Conservation (phyloP, 768 basidiomycete genomes). For the Phaeotremella fagi region DNA sequence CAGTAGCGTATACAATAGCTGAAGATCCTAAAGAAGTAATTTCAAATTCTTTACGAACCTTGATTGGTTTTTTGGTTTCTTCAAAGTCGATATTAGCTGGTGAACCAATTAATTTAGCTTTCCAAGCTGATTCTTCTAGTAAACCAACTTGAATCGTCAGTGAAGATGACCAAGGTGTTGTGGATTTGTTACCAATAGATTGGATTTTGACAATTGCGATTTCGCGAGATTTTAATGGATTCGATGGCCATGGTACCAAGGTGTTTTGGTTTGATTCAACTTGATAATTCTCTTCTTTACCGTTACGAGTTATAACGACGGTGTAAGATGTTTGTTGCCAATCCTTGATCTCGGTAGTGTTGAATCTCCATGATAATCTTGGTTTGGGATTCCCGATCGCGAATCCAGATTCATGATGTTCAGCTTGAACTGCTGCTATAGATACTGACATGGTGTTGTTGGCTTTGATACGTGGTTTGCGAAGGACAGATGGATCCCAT, state of each 20-base stretch:
- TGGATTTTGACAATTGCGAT: constrained; percentile 7
- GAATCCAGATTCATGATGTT: constrained; percentile 29
- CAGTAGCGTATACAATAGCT: constrained; percentile 27
- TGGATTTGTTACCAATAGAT: constrained; percentile 1
- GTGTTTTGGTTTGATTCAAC: constrained; percentile 18
- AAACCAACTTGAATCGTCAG: constrained; percentile 26
- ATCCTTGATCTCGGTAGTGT: constrained; percentile 9
- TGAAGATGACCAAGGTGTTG: constrained; percentile 3
- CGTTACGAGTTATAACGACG: constrained; percentile 11
- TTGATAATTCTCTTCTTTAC: constrained; percentile 6
- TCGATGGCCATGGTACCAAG: constrained; percentile 40
- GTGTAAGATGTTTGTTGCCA: constrained; percentile 40
- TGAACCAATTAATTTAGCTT: constrained; percentile 7
- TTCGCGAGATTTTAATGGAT: constrained; percentile 26
- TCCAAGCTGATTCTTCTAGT: constrained; percentile 23
- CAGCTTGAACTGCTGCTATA: constrained; percentile 10
- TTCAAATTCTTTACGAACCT: constrained; percentile 18
- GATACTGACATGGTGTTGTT: constrained; percentile 8
- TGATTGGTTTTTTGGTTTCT: constrained; percentile 29
- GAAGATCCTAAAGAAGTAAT: neutral
- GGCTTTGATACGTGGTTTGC: too few relatives aligned
- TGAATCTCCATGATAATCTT: constrained; percentile 43
- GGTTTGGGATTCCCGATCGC: constrained; percentile 23
- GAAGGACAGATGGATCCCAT: too few relatives aligned
- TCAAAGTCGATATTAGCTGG: neutral